phyloP scores from a whole-genome alignment of 2,329 filamentous ascomycete genomes.

The Teratosphaeria zuluensis region DNA sequence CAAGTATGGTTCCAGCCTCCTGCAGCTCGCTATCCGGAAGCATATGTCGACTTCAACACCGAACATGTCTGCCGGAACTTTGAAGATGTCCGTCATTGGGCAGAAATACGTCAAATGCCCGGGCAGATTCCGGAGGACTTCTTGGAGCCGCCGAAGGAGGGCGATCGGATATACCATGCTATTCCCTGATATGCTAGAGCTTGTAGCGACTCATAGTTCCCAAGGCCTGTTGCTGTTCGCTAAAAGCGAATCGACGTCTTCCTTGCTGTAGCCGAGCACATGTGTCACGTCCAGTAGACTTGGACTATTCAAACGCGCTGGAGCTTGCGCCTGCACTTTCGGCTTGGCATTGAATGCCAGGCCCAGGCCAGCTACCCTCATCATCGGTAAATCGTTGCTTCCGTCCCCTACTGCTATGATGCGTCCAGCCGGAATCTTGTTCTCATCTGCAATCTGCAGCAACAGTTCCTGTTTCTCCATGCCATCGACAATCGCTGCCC shows the following conservation, averaged over 20 bases:
- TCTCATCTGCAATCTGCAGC: slow-evolving; percentile 57
- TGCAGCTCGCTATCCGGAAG: slow-evolving; percentile 26
- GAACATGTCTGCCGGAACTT: slow-evolving; percentile 51
- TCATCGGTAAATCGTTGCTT: slow-evolving; percentile 75
- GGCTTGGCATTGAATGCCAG: slow-evolving; percentile 82
- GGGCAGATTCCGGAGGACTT: slow-evolving; percentile 34
- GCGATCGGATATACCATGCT: slow-evolving; percentile 18
- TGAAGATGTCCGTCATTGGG: slow-evolving; percentile 45
- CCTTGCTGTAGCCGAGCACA: slow-evolving; percentile 48
- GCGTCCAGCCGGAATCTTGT: slow-evolving; percentile 56
- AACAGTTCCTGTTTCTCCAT: slow-evolving; percentile 66
- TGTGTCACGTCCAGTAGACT: slow-evolving; percentile 64
- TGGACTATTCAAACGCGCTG: slow-evolving; percentile 60
- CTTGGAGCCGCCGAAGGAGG: slow-evolving; percentile 31
- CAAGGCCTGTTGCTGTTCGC: neutral
- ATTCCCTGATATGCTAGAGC: neutral
- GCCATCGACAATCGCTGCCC: slow-evolving; percentile 63
- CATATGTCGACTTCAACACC: slow-evolving; percentile 55
- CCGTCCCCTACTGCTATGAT: slow-evolving; percentile 70
- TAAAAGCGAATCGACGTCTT: slow-evolving; percentile 15
- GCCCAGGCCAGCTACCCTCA: slow-evolving; percentile 63
- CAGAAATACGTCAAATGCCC: slow-evolving; percentile 43
- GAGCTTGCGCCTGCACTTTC: slow-evolving; percentile 67
- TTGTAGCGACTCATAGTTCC: neutral
- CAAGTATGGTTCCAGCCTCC: slow-evolving; percentile 49